Evolutionary conservation across 2,329 filamentous ascomycete genomes (phyloP).

Genomic region (Pseudocercospora vitis): DNA sequence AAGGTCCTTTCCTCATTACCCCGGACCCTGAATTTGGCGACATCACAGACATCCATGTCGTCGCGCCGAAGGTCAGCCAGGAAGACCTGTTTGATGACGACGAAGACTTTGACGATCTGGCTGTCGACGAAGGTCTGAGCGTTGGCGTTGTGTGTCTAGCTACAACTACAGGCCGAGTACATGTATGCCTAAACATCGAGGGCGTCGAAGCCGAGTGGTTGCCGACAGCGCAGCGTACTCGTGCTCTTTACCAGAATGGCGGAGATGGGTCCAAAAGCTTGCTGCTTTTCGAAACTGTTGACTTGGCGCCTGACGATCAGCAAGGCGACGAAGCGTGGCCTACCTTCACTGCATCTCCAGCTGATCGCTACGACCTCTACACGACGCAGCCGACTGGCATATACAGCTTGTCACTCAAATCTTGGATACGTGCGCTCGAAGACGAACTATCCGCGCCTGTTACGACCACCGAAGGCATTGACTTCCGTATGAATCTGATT

Average conservation of each 20-base stretch:
- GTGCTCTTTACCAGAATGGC: constrained; percentile 30
- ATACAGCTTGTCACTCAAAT: constrained; percentile 55
- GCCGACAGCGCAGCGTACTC: constrained; percentile 42
- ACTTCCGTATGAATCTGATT: constrained; percentile 58
- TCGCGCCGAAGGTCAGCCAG: constrained; percentile 54
- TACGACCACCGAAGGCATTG: constrained; percentile 49
- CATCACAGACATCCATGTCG: constrained; percentile 61
- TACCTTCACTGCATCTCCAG: constrained; percentile 57
- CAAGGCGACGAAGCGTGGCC: constrained; percentile 45
- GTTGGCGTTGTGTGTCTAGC: constrained; percentile 59
- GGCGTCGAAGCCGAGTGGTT: constrained; percentile 65
- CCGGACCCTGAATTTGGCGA: constrained; percentile 55
- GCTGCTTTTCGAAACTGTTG: constrained; percentile 46
- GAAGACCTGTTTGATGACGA: constrained; percentile 53
- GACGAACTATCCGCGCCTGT: constrained; percentile 50
- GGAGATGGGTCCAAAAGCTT: constrained; percentile 32
- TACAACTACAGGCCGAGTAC: constrained; percentile 56
- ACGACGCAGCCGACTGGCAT: constrained; percentile 57
- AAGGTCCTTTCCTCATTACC: constrained; percentile 60
- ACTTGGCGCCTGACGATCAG: constrained; percentile 30
- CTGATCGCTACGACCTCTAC: constrained; percentile 60
- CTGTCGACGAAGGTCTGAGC: constrained; percentile 51
- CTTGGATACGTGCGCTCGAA: constrained; percentile 59
- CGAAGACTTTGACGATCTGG: constrained; percentile 44
- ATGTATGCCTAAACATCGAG: constrained; percentile 61